A percentile compares a stretch with the other conserved stretches of the same genome.
These are phyloP conservation scores for Chamaecyparis obtusa DNA, from an alignment of 75 land plant genomes.

Conservation along the genomic window DNA sequence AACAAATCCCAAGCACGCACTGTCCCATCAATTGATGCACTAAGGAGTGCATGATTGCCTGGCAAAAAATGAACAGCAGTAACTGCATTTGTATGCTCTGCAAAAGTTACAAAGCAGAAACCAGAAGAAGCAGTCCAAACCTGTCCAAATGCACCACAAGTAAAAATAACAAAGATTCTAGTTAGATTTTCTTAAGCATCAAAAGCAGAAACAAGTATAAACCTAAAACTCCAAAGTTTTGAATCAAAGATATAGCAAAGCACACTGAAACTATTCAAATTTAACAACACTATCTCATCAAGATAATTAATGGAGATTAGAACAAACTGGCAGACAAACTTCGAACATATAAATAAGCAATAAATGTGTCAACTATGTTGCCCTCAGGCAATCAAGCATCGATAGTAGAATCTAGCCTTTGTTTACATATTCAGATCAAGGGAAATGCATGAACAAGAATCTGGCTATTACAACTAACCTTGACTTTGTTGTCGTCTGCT, in stretches of 20 bases:
- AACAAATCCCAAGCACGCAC: slow-evolving; percentile 96
- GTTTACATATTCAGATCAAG: not conserved
- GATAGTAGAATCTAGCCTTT: not conserved
- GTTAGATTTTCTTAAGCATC: not conserved
- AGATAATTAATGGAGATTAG: not conserved
- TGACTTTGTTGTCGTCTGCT: slow-evolving; percentile 97
- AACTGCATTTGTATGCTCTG: slow-evolving; percentile 94
- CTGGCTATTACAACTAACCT: slow-evolving; percentile 42
- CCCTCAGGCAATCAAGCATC: not conserved
- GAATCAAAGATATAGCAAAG: not conserved
- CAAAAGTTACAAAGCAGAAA: slow-evolving; percentile 93
- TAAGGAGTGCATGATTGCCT: slow-evolving; percentile 69
- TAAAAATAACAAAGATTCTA: not conserved
- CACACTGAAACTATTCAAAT: not conserved
- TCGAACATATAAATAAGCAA: not conserved
- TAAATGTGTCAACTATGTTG: not conserved
- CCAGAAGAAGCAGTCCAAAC: slow-evolving; percentile 92
- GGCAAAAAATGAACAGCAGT: slow-evolving; percentile 91
- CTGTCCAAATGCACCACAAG: slow-evolving; percentile 25
- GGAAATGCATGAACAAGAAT: not conserved
- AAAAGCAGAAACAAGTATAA: not conserved
- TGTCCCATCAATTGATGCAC: slow-evolving; percentile 97
- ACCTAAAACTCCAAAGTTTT: not conserved
- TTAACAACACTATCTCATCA: not conserved
- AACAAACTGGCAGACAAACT: not conserved